Evolutionary conservation across 768 basidiomycete species (phyloP).

Genomic region (Macrolepiota fuliginosa): DNA sequence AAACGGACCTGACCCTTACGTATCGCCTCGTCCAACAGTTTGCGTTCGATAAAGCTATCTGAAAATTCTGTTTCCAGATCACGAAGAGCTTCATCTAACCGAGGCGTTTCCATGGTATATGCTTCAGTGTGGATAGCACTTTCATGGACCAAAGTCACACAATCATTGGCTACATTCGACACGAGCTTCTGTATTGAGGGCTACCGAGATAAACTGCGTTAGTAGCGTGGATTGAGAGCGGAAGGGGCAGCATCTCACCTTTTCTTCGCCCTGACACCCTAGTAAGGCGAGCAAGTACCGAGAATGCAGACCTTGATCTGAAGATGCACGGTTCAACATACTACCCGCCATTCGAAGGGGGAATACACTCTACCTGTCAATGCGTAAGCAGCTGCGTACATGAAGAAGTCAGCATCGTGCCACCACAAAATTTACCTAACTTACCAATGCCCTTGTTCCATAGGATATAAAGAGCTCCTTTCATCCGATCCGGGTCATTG

Average conservation of each 20-base stretch:
- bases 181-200: constrained; percentile 78
- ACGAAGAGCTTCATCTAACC: constrained; percentile 45
- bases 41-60: constrained; percentile 34
- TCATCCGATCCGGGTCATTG: constrained; percentile 90
- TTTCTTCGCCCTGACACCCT: constrained; percentile 83
- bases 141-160: constrained; percentile 56
- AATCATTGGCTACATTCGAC: constrained; percentile 59
- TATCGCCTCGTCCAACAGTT: constrained; percentile 41
- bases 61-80: constrained; percentile 53
- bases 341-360: background rate
- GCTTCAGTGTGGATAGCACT: constrained; percentile 64
- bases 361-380: constrained; percentile 50
- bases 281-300: constrained; percentile 62
- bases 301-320: constrained; percentile 57
- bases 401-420: constrained; percentile 2
- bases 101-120: constrained; percentile 47
- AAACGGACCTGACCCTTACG: constrained; percentile 40
- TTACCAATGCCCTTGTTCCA: constrained; percentile 70
- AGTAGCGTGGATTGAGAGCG: background rate
- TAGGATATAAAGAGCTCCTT: constrained; percentile 85
- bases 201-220: constrained; percentile 29
- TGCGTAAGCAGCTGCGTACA: constrained; percentile 56
- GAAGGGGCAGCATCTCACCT: constrained; percentile 41
- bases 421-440: constrained; percentile 18
- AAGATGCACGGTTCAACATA: constrained; percentile 5